Evolutionary conservation across 306 rosid species (phyloP).

Genomic region (Arachis stenosperma): DNA sequence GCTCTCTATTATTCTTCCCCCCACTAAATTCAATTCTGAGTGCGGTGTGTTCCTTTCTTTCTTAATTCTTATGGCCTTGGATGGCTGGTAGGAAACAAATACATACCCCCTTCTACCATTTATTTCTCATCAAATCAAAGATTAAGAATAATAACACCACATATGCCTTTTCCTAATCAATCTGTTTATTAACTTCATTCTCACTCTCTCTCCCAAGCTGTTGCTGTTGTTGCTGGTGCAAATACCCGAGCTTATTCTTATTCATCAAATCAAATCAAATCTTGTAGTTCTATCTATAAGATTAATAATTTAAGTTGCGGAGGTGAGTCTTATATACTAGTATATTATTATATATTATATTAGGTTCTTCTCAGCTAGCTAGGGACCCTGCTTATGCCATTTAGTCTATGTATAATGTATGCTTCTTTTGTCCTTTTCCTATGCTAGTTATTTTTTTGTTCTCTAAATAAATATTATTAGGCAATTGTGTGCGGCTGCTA

Average conservation of each 20-base stretch:
- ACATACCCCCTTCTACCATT: too few relatives aligned
- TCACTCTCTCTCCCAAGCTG: not conserved
- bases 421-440: not conserved
- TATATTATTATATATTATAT: constrained; percentile 1
- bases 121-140: too few relatives aligned
- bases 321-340: constrained; percentile 37
- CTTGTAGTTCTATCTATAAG: constrained; percentile 7
- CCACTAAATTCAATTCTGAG: too few relatives aligned
- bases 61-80: constrained; percentile 50
- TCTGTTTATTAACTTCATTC: not conserved
- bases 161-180: constrained; percentile 40
- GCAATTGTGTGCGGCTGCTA: constrained; percentile 18
- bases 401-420: not conserved
- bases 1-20: not conserved
- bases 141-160: constrained; percentile 7
- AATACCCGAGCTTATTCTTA: constrained; percentile 29
- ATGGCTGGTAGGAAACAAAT: constrained; percentile 83
- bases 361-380: not conserved
- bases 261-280: constrained; percentile 39
- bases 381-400: constrained; percentile 44
- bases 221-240: constrained; percentile 42
- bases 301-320: constrained; percentile 26
- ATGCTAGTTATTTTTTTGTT: constrained; percentile 6
- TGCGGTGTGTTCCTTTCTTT: constrained; percentile 36
- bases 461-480: constrained; percentile 4